Conservation (phyloP, 306 rosid species). For the Cajanus cajan region DNA sequence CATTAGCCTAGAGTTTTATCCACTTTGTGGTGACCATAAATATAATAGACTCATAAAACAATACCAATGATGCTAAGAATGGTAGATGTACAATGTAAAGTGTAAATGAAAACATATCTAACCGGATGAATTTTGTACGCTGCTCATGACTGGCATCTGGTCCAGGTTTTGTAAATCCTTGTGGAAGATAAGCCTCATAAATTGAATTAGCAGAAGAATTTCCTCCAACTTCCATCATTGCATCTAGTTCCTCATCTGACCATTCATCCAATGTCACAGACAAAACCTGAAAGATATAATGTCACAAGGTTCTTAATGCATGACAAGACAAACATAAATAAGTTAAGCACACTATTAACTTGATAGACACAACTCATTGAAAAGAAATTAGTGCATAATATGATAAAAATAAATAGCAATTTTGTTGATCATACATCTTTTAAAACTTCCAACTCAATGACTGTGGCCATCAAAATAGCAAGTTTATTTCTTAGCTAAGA, state of each 20-base stretch:
- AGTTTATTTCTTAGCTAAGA: not conserved
- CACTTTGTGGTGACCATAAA: slow-evolving; percentile 8
- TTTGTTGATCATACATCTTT: not conserved
- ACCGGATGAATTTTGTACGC: slow-evolving; percentile 84
- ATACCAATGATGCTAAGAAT: not conserved
- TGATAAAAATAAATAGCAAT: not conserved
- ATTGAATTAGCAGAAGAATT: slow-evolving; percentile 86
- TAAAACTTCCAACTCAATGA: not conserved
- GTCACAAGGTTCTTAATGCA: not conserved
- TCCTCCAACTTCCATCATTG: slow-evolving; percentile 95
- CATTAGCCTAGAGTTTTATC: not conserved
- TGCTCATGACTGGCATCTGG: slow-evolving; percentile 73
- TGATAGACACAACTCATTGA: not conserved
- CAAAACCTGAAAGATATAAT: slow-evolving; percentile 57
- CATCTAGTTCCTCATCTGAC: slow-evolving; percentile 81
- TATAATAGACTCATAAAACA: slow-evolving; percentile 1
- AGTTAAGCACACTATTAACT: slow-evolving; percentile 6
- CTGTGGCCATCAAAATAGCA: not conserved
- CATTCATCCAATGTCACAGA: slow-evolving; percentile 93
- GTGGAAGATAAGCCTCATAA: slow-evolving; percentile 86
- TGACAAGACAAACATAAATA: not conserved
- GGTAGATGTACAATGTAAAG: slow-evolving; percentile 3
- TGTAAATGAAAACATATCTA: slow-evolving; percentile 28
- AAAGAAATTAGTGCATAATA: not conserved
- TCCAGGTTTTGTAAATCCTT: slow-evolving; percentile 72